Base-by-base conservation (phyloP, 768 basidiomycete species). In the Rhodocollybia butyracea region DNA sequence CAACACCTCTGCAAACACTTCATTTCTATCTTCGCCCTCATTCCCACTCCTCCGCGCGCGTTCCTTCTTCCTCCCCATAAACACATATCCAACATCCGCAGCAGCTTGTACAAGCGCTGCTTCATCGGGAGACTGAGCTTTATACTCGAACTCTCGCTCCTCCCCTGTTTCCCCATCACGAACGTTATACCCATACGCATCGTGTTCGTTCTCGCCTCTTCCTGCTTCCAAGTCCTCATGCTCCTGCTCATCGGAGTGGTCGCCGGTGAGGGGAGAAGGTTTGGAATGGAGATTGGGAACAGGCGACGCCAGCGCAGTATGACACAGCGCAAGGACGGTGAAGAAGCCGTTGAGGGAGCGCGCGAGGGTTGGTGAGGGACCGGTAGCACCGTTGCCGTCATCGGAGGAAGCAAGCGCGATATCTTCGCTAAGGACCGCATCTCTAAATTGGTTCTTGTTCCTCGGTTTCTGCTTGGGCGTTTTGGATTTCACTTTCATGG, bases 81-180 rank as follows among this genome's bases (percentile, higher is more conserved):
- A 99, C 54, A 95, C 79, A 68, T 89, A 98, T 1, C 96, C 96
- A 47, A 91, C 85, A 66, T 98, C 95, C 24, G 96, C 95, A 2
- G 96, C 95, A 36, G 95, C 94, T 67, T 94, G 94, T 3, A 99
- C 96, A 30, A 99, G 82, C 6, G 96, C 97, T 1, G 93, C 91
- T 74, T 99, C 96, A 64, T 99, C 96, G 8, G 97, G 96, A 17
- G 86, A 89, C 70, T 99, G 97, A 0, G 97, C 94, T 73, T 97
- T 98, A 79, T 98, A 99, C 64, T 89, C 83, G n/a, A n/a, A n/a
- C n/a, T n/a, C n/a, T n/a, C n/a, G n/a, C n/a, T n/a, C n/a, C n/a
- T n/a, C n/a, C n/a, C n/a, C n/a, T n/a, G n/a, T n/a, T n/a, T n/a
- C n/a, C n/a, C n/a, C n/a, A n/a, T n/a, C n/a, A n/a, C n/a, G n/a